Evolutionary conservation across 2,329 filamentous ascomycete species (phyloP).

Genomic region (Spiromastix sp.): DNA sequence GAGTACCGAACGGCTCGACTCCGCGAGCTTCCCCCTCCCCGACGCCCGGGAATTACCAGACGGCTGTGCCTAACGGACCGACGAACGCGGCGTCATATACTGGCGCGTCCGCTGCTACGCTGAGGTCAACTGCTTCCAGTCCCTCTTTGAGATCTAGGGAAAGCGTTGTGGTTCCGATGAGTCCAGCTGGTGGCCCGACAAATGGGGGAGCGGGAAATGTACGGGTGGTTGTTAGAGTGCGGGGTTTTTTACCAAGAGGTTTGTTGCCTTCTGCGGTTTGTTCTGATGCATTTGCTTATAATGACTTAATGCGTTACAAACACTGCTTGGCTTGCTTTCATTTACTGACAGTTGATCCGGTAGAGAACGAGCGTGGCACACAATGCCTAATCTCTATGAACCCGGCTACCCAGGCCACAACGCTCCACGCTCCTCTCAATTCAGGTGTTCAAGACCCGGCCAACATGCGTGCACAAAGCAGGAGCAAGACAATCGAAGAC

Average conservation of each 20-base stretch:
- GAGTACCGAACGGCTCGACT: slow-evolving; percentile 16
- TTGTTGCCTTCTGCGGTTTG: slow-evolving; percentile 13
- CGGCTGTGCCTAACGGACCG: slow-evolving; percentile 25
- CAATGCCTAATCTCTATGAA: slow-evolving; percentile 89
- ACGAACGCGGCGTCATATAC: slow-evolving; percentile 25
- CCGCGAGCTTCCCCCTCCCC: slow-evolving; percentile 24
- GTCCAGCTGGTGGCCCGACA: slow-evolving; percentile 29
- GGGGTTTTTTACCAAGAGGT: slow-evolving; percentile 73
- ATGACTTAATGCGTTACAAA: too few species aligned
- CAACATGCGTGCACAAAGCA: slow-evolving; percentile 51
- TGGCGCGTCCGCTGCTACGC: slow-evolving; percentile 24
- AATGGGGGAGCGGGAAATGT: slow-evolving; percentile 59
- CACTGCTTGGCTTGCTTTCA: too few species aligned
- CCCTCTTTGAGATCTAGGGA: slow-evolving; percentile 67
- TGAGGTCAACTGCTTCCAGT: slow-evolving; percentile 60
- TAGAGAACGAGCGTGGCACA: slow-evolving; percentile 72
- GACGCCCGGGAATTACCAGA: slow-evolving; percentile 20
- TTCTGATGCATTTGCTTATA: too few species aligned
- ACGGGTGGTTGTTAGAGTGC: slow-evolving; percentile 68
- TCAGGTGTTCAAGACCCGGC: slow-evolving; percentile 36
- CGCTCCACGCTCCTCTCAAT: slow-evolving; percentile 59
- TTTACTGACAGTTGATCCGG: slow-evolving; percentile 15
- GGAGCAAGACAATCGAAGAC: slow-evolving; percentile 66
- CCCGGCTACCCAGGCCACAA: slow-evolving; percentile 74
- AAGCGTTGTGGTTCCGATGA: slow-evolving; percentile 45